These are phyloP conservation scores for Aureobasidium subglaciale DNA, from an alignment of 2,329 filamentous ascomycete genomes.

Conservation along the genomic window DNA sequence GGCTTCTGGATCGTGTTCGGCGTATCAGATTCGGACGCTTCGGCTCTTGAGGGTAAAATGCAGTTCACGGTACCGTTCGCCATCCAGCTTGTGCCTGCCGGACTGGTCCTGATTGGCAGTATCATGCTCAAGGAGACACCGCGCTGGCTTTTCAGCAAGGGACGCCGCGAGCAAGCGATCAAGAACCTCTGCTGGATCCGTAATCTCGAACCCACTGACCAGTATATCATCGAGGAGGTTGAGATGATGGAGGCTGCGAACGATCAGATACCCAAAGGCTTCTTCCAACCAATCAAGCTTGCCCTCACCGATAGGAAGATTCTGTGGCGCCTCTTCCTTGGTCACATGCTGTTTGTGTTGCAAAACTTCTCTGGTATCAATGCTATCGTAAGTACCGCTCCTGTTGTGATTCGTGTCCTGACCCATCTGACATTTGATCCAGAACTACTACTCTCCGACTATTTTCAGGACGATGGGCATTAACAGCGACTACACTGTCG, in stretches of 20 bases:
- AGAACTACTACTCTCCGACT: slow-evolving; percentile 57
- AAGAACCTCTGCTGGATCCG: slow-evolving; percentile 55
- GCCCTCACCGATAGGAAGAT: slow-evolving; percentile 16
- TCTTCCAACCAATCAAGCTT: slow-evolving; percentile 16
- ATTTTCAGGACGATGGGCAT: slow-evolving; percentile 62
- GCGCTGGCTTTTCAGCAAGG: slow-evolving; percentile 38
- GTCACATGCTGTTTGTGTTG: slow-evolving; percentile 18
- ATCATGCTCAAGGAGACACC: slow-evolving; percentile 40
- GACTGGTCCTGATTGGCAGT: slow-evolving; percentile 44
- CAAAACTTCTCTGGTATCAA: slow-evolving; percentile 18
- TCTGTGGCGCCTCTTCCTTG: slow-evolving; percentile 18
- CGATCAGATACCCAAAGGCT: slow-evolving; percentile 37
- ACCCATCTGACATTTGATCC: neutral
- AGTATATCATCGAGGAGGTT: slow-evolving; percentile 69
- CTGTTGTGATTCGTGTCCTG: too few species aligned
- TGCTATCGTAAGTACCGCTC: neutral
- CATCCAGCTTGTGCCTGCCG: slow-evolving; percentile 61
- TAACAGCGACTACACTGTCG: slow-evolving; percentile 49
- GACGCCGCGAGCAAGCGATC: slow-evolving; percentile 34
- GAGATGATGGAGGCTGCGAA: slow-evolving; percentile 64
- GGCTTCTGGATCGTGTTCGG: slow-evolving; percentile 48
- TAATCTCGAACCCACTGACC: slow-evolving; percentile 48
- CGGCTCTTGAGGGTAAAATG: slow-evolving; percentile 34
- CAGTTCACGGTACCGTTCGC: slow-evolving; percentile 48
- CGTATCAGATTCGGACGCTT: slow-evolving; percentile 32